Evolutionary conservation across 1,139 yeast genomes (phyloP).

Genomic region (Yamadazyma mexicana): DNA sequence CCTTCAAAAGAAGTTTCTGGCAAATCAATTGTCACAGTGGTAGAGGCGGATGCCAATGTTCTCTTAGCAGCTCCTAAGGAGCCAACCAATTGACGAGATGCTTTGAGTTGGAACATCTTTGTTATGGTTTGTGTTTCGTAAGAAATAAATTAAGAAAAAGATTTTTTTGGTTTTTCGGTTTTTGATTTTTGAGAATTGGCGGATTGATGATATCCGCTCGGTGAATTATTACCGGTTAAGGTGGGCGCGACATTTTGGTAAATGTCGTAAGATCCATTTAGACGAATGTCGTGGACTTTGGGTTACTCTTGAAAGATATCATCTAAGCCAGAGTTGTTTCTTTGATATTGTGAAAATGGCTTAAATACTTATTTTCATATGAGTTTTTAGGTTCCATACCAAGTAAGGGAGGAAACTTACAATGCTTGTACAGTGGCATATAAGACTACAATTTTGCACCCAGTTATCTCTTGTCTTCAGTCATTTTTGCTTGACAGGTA

Average conservation of each 20-base stretch:
- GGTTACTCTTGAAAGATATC: too few relatives aligned
- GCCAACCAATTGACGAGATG: conserved; percentile 11
- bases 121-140: background rate
- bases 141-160: background rate
- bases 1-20: conserved; percentile 81
- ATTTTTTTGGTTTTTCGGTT: background rate
- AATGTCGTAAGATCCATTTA: too few relatives aligned
- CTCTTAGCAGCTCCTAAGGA: conserved; percentile 18
- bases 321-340: too few relatives aligned
- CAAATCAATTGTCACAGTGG: conserved; percentile 53
- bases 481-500: too few relatives aligned
- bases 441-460: too few relatives aligned
- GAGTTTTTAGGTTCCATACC: too few relatives aligned
- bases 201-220: conserved; percentile 11
- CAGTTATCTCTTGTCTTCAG: too few relatives aligned
- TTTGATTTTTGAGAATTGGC: conserved; percentile 2
- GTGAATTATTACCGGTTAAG: conserved; percentile 6
- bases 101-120: conserved; percentile 7
- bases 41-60: conserved; percentile 34
- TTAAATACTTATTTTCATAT: too few relatives aligned
- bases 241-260: background rate
- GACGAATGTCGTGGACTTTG: too few relatives aligned
- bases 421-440: too few relatives aligned
- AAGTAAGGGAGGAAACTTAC: too few relatives aligned
- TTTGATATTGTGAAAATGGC: too few relatives aligned